Percentiles rank a stretch among this genome's conserved stretches.
Conservation (phyloP, 305 asterid species). For the Fraxinus ornus region DNA sequence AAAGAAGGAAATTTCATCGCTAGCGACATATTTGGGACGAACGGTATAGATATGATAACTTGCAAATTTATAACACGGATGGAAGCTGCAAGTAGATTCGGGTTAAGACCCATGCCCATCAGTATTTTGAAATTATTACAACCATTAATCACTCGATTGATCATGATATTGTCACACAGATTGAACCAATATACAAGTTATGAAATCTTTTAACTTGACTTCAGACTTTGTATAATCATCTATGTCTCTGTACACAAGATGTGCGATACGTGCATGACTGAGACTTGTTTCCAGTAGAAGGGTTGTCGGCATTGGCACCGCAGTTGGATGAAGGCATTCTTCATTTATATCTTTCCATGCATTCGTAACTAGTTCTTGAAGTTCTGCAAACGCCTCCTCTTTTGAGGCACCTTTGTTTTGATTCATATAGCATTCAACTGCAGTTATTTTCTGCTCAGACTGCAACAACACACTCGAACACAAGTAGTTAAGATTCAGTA, state of each 20-base stretch:
- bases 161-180: background rate
- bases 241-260: background rate
- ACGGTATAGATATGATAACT: background rate
- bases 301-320: background rate
- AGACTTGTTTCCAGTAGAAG: background rate
- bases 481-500: background rate
- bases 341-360: constrained; percentile 21
- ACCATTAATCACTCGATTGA: background rate
- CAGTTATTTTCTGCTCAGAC: constrained; percentile 21
- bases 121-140: background rate
- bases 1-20: background rate
- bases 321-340: background rate
- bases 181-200: background rate
- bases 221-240: constrained; percentile 13
- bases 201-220: background rate
- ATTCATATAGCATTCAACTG: constrained; percentile 17
- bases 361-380: background rate
- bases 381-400: constrained; percentile 2
- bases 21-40: background rate
- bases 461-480: background rate
- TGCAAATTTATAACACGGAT: background rate
- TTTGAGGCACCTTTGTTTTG: constrained; percentile 1
- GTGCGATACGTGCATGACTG: background rate
- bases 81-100: background rate
- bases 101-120: background rate